phyloP scores from a whole-genome alignment of 2,329 filamentous ascomycete species.

The Colletotrichum phormii region DNA sequence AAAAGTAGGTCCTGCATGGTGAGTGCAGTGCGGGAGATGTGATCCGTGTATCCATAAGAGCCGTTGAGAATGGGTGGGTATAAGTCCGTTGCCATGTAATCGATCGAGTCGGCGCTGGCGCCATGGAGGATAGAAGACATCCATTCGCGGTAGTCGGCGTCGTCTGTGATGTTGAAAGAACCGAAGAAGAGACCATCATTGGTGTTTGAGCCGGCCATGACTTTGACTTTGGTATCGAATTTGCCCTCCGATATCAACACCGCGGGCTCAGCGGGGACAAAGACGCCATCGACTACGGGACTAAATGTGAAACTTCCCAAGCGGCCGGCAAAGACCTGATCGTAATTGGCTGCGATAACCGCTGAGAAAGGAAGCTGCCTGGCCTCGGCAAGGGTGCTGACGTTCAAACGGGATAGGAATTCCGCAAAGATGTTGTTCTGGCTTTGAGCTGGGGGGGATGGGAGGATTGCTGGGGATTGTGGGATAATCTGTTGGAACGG shows the following conservation, averaged over 20 bases:
- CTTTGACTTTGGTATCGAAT: conserved; percentile 6
- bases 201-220: conserved; percentile 52
- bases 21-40: too few species aligned
- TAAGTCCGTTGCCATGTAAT: too few species aligned
- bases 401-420: not conserved
- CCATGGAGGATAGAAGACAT: too few species aligned
- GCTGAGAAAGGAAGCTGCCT: not conserved
- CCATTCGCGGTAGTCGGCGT: conserved; percentile 25
- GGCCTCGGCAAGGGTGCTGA: not conserved
- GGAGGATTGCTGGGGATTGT: conserved; percentile 1
- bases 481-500: not conserved
- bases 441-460: too few species aligned
- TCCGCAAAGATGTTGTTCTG: too few species aligned
- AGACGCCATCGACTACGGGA: conserved; percentile 16
- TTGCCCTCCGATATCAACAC: conserved; percentile 19
- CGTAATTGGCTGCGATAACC: not conserved
- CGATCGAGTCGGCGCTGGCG: too few species aligned
- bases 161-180: conserved; percentile 55
- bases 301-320: not conserved
- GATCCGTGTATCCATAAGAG: too few species aligned
- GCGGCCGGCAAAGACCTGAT: not conserved
- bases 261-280: conserved; percentile 26
- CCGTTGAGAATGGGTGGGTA: too few species aligned
- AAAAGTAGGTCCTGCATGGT: too few species aligned
- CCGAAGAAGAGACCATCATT: conserved; percentile 61